These are phyloP conservation scores for Penicillium desertorum DNA, from an alignment of 495 filamentous ascomycete species.

Conservation along the genomic window DNA sequence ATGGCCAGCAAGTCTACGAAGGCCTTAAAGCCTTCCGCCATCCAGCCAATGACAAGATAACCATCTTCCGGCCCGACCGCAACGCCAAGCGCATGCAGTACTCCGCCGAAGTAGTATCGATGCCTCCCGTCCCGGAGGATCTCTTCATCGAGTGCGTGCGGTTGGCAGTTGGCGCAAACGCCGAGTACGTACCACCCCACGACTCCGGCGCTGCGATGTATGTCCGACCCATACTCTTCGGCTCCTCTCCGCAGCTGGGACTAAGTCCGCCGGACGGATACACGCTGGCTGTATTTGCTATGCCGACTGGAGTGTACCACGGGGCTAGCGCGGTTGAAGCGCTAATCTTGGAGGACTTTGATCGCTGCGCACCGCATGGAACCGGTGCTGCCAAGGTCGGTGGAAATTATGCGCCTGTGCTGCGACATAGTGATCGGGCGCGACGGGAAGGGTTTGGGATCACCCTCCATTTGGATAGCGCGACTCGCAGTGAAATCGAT, in stretches of 20 bases:
- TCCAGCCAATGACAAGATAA: constrained; percentile 55
- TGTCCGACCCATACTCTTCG: constrained; percentile 83
- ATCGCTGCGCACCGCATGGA: constrained; percentile 55
- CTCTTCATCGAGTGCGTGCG: constrained; percentile 73
- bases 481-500: constrained; percentile 74
- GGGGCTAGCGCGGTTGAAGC: constrained; percentile 78
- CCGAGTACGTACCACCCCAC: constrained; percentile 82
- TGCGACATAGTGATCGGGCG: constrained; percentile 76
- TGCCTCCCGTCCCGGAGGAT: constrained; percentile 70
- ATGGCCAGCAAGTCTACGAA: constrained; percentile 92
- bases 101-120: constrained; percentile 73
- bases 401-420: constrained; percentile 66
- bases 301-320: constrained; percentile 88
- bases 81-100: constrained; percentile 82
- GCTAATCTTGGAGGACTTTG: constrained; percentile 68
- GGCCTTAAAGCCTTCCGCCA: constrained; percentile 88
- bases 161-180: constrained; percentile 79
- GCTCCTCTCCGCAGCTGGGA: constrained; percentile 75
- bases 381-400: constrained; percentile 57
- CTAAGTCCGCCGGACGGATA: constrained; percentile 84
- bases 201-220: constrained; percentile 86
- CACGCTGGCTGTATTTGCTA: constrained; percentile 78
- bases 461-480: constrained; percentile 83
- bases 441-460: constrained; percentile 73
- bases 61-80: constrained; percentile 75